phyloP scores from a whole-genome alignment of 192 early-diverging fungal species.

The Phycomyces blakesleeanus region DNA sequence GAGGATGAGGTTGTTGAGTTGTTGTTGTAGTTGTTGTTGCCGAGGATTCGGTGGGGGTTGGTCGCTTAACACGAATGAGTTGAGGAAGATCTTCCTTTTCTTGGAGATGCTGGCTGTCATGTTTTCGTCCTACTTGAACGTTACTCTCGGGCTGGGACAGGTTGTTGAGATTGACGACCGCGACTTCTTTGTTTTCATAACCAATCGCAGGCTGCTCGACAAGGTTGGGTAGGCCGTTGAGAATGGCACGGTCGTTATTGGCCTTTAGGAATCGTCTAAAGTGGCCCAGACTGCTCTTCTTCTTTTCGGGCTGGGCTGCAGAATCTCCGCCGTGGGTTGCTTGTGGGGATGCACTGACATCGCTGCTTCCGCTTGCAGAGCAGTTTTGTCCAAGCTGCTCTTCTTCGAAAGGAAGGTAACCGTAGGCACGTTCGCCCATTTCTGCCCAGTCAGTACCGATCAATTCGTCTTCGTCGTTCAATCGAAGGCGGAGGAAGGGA shows the following conservation, averaged over 20 bases:
- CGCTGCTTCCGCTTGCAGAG: background rate
- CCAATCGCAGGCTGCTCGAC: too few species aligned
- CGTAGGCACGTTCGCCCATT: slow-evolving; percentile 79
- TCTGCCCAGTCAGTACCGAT: slow-evolving; percentile 78
- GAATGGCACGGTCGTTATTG: too few species aligned
- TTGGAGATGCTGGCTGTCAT: background rate
- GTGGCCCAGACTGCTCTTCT: background rate
- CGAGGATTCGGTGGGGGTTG: background rate
- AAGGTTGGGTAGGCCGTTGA: too few species aligned
- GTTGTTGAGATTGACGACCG: background rate
- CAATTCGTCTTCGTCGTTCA: slow-evolving; percentile 68
- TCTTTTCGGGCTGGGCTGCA: background rate
- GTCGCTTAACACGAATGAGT: background rate
- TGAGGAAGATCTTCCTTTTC: background rate
- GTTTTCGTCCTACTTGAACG: background rate
- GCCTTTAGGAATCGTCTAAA: too few species aligned
- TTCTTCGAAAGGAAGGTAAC: slow-evolving; percentile 33
- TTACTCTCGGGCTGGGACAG: background rate
- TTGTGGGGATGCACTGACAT: background rate
- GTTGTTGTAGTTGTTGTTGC: too few species aligned
- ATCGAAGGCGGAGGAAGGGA: slow-evolving; percentile 71
- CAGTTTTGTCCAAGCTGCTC: background rate
- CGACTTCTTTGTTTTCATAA: background rate
- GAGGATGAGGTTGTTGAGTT: too few species aligned
- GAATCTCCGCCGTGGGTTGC: background rate